Evolutionary conservation across 1,284 basidiomycete genomes (phyloP).

Genomic region (Cutaneotrichosporon mucoides): DNA sequence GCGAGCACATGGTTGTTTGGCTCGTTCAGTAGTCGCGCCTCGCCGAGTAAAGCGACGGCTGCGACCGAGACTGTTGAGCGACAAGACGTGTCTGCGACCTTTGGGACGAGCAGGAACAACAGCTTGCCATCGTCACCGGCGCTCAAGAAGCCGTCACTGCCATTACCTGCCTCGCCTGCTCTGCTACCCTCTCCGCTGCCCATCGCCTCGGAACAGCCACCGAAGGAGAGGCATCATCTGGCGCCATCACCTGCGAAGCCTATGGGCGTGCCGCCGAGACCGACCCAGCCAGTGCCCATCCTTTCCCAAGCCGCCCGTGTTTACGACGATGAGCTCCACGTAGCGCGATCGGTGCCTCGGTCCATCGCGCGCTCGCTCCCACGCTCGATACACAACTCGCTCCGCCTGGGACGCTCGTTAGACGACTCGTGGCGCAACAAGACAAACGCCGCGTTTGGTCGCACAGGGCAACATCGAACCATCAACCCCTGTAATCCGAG

Average conservation of each 20-base stretch:
- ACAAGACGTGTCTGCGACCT: constrained; percentile 25
- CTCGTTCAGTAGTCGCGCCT: constrained; percentile 28
- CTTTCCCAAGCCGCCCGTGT: constrained; percentile 16
- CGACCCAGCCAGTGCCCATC: constrained; percentile 40
- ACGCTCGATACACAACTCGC: constrained; percentile 16
- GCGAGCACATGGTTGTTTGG: constrained; percentile 42
- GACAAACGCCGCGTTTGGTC: constrained; percentile 29
- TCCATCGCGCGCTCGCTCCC: constrained; percentile 15
- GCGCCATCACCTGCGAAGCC: constrained; percentile 19
- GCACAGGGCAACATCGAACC: constrained; percentile 35
- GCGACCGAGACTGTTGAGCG: constrained; percentile 33
- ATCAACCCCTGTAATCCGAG: constrained; percentile 48
- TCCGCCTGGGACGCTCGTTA: constrained; percentile 22
- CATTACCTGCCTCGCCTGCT: background rate
- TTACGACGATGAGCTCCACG: constrained; percentile 23
- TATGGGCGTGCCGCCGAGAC: background rate
- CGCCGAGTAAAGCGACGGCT: constrained; percentile 38
- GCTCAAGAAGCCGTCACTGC: background rate
- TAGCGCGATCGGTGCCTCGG: constrained; percentile 13
- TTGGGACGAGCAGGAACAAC: constrained; percentile 2
- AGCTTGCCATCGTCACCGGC: constrained; percentile 4
- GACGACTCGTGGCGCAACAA: constrained; percentile 40
- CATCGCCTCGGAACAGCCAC: constrained; percentile 14
- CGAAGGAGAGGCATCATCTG: constrained; percentile 13
- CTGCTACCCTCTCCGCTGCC: background rate